Evolutionary conservation across 208 protist species (phyloP).

Genomic region (Acanthamoeba healyi): DNA sequence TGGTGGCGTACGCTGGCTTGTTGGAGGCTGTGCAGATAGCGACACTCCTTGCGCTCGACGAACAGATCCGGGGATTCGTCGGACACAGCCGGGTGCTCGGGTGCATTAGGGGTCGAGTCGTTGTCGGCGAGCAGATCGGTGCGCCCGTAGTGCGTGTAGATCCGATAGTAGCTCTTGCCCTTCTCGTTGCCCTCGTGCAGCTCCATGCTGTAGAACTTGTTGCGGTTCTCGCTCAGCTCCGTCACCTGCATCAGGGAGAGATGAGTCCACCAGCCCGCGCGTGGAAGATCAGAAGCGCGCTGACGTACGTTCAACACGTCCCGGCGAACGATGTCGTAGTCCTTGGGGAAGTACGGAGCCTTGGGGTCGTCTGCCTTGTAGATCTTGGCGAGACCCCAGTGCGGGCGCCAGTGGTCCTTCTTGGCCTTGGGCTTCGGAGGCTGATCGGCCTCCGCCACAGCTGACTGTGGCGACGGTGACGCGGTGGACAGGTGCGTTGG

Average conservation of each 20-base stretch:
- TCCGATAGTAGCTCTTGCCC: not conserved
- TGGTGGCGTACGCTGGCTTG: not conserved
- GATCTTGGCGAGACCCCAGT: constrained; percentile 10
- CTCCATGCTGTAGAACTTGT: constrained; percentile 52
- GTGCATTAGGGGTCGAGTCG: not conserved
- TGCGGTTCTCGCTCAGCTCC: not conserved
- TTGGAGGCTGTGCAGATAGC: not conserved
- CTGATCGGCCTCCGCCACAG: not conserved
- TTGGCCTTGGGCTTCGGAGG: not conserved
- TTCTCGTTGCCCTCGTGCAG: not conserved
- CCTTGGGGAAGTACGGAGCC: constrained; percentile 1
- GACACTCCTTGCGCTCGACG: constrained; percentile 8
- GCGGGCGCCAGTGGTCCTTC: not conserved
- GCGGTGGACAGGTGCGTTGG: too few relatives aligned
- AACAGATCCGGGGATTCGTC: not conserved
- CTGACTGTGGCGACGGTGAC: too few relatives aligned
- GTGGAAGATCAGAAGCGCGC: not conserved
- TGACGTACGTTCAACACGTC: not conserved
- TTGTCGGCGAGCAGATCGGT: not conserved
- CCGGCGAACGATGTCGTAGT: not conserved
- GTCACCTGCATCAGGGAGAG: not conserved
- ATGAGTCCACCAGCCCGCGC: not conserved
- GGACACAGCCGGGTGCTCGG: not conserved
- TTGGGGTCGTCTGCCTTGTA: not conserved
- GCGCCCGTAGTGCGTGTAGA: constrained; percentile 15